Base-by-base conservation (phyloP, 306 rosid genomes). In the Fagus crenata region DNA sequence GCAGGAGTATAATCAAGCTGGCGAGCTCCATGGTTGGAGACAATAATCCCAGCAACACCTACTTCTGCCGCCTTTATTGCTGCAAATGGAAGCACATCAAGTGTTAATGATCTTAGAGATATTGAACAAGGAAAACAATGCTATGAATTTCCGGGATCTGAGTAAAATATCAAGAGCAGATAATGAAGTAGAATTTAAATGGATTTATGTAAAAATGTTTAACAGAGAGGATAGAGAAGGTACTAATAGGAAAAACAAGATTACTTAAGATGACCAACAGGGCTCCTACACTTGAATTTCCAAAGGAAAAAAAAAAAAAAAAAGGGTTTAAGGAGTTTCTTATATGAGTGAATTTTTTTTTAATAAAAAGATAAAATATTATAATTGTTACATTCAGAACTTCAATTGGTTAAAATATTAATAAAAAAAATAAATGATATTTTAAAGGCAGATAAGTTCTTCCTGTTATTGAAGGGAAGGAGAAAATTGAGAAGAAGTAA, bases 11-110 rank as follows among this genome's bases (percentile, higher is more conserved):
- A 81, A 75, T 81, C 84, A 18, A 75, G 84, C 72, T 75, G 80
- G 72, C 84, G 84, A 49, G 80, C 84, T 49, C 84, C 84, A 75
- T 81, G 84, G 49, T 81, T 81, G 43, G 84, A 81, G 72, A 75
- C 80, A 1, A 81, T 71, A 69, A 81, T 81, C 31, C 84, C 84
- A 22, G 75, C 46, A 49, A 75, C 76, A 15, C 84, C 80, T 18
- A 60, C 72, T 75, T 81, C 84, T 54, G 12, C 76, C 0, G 84
- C 80, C 74, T 59, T 81, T 58, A 75, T 69, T 75, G 80, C 84
- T 81, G 80, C 67, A 59, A 68, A 60, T 28, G 41, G 3, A 1
- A 67, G 43, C n/a, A 56, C 43, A 31, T 53, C 31, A 67, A 17
- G 68, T 15, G 35, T 75, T 33, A 69, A 46, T 11, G 51, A 9